Evolutionary conservation across 768 basidiomycete species (phyloP).

Genomic region (Cystobasidium ongulense): DNA sequence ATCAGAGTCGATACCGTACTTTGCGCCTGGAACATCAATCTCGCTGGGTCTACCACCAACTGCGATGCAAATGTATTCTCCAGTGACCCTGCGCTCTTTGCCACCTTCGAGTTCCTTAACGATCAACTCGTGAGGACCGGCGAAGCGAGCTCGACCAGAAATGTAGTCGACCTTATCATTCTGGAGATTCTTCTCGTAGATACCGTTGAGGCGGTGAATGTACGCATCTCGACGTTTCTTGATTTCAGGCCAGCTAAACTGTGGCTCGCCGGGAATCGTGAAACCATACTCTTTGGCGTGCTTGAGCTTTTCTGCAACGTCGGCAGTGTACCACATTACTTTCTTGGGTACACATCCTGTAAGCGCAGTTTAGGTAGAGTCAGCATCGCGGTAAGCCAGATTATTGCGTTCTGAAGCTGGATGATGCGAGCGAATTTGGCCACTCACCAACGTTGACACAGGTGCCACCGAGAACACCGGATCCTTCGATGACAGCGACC

Average conservation of each 20-base stretch:
- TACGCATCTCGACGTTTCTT: slow-evolving; percentile 94
- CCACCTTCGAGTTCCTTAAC: slow-evolving; percentile 57
- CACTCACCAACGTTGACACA: slow-evolving; percentile 92
- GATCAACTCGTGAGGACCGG: slow-evolving; percentile 61
- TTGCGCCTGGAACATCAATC: slow-evolving; percentile 75
- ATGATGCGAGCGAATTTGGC: not conserved
- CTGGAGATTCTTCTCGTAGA: slow-evolving; percentile 80
- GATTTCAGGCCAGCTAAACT: slow-evolving; percentile 80
- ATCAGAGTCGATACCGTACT: slow-evolving; percentile 82
- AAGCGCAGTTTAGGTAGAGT: not conserved
- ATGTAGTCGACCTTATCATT: slow-evolving; percentile 84
- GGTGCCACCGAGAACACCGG: slow-evolving; percentile 73
- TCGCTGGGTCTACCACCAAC: slow-evolving; percentile 76
- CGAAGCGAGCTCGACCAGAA: slow-evolving; percentile 65
- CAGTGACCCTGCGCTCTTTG: slow-evolving; percentile 64
- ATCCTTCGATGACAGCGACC: slow-evolving; percentile 76
- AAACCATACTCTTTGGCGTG: slow-evolving; percentile 60
- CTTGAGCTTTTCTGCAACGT: slow-evolving; percentile 72
- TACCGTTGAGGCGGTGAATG: slow-evolving; percentile 75
- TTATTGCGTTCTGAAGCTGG: too few species aligned
- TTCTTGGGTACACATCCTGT: slow-evolving; percentile 96
- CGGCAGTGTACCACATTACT: slow-evolving; percentile 98
- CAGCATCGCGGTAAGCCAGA: not conserved
- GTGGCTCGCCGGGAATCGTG: slow-evolving; percentile 39
- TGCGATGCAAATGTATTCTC: slow-evolving; percentile 72